Conservation (phyloP, 805 yeast genomes). For the Wickerhamiella spandovensis region DNA sequence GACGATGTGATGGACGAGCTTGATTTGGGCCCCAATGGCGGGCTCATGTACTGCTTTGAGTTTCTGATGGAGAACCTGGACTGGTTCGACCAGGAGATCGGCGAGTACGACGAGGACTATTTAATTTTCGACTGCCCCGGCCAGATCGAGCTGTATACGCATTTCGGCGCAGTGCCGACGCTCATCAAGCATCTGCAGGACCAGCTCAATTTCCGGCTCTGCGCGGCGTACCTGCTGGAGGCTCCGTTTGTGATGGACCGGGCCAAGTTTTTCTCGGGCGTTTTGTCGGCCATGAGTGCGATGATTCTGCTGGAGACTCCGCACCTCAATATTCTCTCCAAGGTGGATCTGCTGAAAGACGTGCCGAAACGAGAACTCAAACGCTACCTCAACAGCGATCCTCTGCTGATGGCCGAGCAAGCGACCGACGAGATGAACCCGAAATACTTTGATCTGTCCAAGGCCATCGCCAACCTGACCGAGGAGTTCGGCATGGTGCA, state of each 20-base stretch:
- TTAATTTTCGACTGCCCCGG: slow-evolving; percentile 95
- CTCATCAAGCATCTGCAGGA: slow-evolving; percentile 74
- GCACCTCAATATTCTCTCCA: slow-evolving; percentile 80
- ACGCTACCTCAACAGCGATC: slow-evolving; percentile 83
- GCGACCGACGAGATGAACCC: slow-evolving; percentile 41
- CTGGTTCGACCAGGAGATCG: slow-evolving; percentile 96
- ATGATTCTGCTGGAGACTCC: slow-evolving; percentile 93
- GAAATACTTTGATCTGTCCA: slow-evolving; percentile 57
- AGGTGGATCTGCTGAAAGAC: slow-evolving; percentile 73
- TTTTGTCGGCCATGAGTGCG: slow-evolving; percentile 93
- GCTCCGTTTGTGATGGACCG: slow-evolving; percentile 88
- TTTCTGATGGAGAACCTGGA: slow-evolving; percentile 74
- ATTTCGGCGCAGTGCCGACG: slow-evolving; percentile 83
- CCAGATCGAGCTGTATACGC: slow-evolving; percentile 88
- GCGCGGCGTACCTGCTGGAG: slow-evolving; percentile 86
- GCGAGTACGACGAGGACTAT: slow-evolving; percentile 90
- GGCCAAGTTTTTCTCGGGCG: slow-evolving; percentile 89
- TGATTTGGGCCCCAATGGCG: slow-evolving; percentile 91
- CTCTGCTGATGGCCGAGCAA: slow-evolving; percentile 46
- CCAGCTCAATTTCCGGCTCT: slow-evolving; percentile 68
- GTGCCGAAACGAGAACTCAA: slow-evolving; percentile 65
- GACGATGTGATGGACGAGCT: slow-evolving; percentile 94
- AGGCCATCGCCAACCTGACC: slow-evolving; percentile 74
- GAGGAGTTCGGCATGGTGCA: slow-evolving; percentile 99
- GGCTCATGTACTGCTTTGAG: slow-evolving; percentile 84